Base-by-base conservation (phyloP, 2,329 filamentous ascomycete genomes). In the Phoma sp. region DNA sequence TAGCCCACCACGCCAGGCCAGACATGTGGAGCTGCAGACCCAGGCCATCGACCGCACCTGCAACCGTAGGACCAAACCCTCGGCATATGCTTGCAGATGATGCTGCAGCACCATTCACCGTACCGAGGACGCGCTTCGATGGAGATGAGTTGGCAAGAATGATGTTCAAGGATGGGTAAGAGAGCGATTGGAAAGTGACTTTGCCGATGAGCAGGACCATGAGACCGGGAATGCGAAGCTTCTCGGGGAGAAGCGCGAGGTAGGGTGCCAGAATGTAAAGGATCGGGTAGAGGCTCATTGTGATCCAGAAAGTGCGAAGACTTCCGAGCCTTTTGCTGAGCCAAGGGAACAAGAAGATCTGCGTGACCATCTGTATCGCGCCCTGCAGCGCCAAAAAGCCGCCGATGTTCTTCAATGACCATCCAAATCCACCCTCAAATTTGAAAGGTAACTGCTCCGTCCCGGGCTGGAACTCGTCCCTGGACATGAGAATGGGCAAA, bases 1-100 rank as follows among this genome's bases (percentile, higher is more conserved):
- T 93, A 58, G 87, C 87, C 95, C 95, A 99, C 93, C 95, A 99
- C 0, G 92, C 89, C 30, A 97, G 81, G 18, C 92, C 92, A 4
- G 92, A 93, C 71, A 91, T 93, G 32, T 93, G 92, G 6, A 87
- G 83, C 61, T 86, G 83, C 32, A 96, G 83, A 45, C 95, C 95
- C 47, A 88, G 80, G 4, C 91, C 85, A 75, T 96, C 96, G 23
- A 98, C 82, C 25, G 92, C 79, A 1, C 95, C 95, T 3, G 93
- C 96, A 3, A 97, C 79, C 0, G 91, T 93, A 2, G 95, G 95
- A 0, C 93, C 93, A 58, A 97, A 88, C 0, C 92, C 92, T 49
- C 95, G 86, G 72, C 89, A 93, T 40, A 97, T 79, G 70, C 92
- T 96, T 4, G 95, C 95, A 2, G 91, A 92, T 2, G 93, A 96